Evolutionary conservation across 495 filamentous ascomycete species (phyloP).

Genomic region (Bacidia rubella): DNA sequence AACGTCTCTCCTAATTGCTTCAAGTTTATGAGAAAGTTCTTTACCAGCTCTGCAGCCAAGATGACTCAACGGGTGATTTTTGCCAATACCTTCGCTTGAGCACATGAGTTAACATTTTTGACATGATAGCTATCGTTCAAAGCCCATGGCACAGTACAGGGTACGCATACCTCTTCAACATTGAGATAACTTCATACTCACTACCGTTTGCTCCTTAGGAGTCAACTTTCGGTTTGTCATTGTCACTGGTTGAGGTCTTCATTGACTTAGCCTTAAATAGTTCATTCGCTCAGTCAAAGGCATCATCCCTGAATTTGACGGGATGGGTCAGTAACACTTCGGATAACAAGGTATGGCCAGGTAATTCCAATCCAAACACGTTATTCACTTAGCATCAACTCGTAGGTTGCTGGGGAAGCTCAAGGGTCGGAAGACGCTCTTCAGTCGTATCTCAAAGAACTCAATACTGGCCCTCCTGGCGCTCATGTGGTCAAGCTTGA

Average conservation of each 20-base stretch:
- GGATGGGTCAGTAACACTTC: conserved; percentile 70
- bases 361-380: neutral
- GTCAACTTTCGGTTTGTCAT: conserved; percentile 54
- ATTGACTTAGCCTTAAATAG: conserved; percentile 26
- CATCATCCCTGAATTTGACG: conserved; percentile 48
- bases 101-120: neutral
- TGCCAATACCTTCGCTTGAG: neutral
- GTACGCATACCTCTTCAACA: conserved; percentile 19
- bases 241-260: neutral
- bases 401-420: conserved; percentile 77
- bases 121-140: conserved; percentile 35
- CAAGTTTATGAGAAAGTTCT: too few species aligned
- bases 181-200: neutral
- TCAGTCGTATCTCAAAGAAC: conserved; percentile 55
- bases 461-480: conserved; percentile 46
- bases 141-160: conserved; percentile 41
- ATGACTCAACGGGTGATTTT: neutral
- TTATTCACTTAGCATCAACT: neutral
- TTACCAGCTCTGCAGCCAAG: neutral
- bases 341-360: conserved; percentile 46
- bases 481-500: conserved; percentile 26
- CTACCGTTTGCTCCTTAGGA: conserved; percentile 27
- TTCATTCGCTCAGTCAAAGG: conserved; percentile 58
- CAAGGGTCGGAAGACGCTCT: conserved; percentile 57
- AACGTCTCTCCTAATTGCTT: too few species aligned